These are phyloP conservation scores for Conticribra guillardii DNA, from an alignment of 108 stramenopile genomes.

Conservation along the genomic window DNA sequence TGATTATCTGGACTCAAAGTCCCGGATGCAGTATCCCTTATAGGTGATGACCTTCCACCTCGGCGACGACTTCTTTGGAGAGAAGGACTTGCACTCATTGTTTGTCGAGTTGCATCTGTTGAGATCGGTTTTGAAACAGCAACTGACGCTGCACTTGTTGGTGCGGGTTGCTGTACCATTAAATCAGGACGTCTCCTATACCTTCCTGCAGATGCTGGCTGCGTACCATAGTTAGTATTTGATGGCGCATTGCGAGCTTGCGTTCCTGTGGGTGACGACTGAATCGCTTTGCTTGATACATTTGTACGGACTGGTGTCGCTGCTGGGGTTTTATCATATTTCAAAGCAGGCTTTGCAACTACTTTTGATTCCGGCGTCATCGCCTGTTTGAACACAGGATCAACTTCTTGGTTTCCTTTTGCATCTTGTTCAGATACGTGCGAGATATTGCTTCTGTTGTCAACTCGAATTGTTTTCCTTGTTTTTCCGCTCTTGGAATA, in stretches of 20 bases:
- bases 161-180: not conserved
- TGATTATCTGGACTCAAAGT: conserved; percentile 12
- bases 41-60: conserved; percentile 20
- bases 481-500: conserved; percentile 40
- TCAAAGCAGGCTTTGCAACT: not conserved
- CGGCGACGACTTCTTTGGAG: conserved; percentile 9
- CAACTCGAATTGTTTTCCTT: conserved; percentile 12
- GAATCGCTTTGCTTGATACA: not conserved
- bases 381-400: not conserved
- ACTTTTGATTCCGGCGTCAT: not conserved
- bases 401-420: not conserved
- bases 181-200: not conserved
- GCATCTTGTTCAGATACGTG: not conserved
- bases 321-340: not conserved
- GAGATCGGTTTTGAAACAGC: no score
- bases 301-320: not conserved
- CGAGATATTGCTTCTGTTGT: not conserved
- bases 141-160: no score
- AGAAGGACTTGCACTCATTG: no score
- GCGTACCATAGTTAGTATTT: no score
- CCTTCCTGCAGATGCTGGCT: not conserved
- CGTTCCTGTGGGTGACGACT: not conserved
- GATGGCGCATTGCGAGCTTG: not conserved
- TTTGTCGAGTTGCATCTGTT: no score
- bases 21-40: not conserved